Conservation (phyloP, 78 protist genomes). For the Dictyostelium brefeldianum region DNA sequence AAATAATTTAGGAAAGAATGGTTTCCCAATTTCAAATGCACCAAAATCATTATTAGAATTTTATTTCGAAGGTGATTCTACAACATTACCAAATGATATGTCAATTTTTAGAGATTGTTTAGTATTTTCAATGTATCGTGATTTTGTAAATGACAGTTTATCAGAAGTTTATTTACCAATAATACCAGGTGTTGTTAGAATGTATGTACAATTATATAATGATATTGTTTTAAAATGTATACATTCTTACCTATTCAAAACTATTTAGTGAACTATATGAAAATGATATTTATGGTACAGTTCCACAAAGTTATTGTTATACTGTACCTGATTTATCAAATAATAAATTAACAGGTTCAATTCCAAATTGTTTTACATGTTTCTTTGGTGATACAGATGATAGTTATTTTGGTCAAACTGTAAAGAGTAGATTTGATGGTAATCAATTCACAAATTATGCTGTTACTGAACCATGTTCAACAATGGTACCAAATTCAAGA, state of each 20-base stretch:
- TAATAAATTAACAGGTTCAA: neutral
- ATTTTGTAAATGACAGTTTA: neutral
- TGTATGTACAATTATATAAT: too few species aligned
- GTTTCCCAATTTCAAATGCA: neutral
- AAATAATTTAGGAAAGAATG: neutral
- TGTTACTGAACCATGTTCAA: neutral
- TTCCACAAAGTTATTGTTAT: neutral
- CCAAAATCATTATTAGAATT: neutral
- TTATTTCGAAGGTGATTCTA: neutral
- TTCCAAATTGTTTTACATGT: slow-evolving; percentile 1
- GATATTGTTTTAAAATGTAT: too few species aligned
- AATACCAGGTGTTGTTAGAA: too few species aligned
- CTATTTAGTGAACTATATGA: too few species aligned
- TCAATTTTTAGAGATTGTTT: neutral
- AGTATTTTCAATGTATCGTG: neutral
- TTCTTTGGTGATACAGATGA: neutral
- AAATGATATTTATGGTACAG: neutral
- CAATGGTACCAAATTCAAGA: neutral
- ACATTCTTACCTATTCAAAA: too few species aligned
- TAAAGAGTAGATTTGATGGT: neutral
- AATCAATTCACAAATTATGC: neutral
- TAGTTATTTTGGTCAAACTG: too few species aligned
- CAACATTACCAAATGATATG: neutral
- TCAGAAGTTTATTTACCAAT: neutral
- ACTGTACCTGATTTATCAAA: neutral